Evolutionary conservation across 768 basidiomycete species (phyloP), one percentile per base, ranked within the genome.

Genomic region (Pseudohyphozyma bogoriensis): DNA sequence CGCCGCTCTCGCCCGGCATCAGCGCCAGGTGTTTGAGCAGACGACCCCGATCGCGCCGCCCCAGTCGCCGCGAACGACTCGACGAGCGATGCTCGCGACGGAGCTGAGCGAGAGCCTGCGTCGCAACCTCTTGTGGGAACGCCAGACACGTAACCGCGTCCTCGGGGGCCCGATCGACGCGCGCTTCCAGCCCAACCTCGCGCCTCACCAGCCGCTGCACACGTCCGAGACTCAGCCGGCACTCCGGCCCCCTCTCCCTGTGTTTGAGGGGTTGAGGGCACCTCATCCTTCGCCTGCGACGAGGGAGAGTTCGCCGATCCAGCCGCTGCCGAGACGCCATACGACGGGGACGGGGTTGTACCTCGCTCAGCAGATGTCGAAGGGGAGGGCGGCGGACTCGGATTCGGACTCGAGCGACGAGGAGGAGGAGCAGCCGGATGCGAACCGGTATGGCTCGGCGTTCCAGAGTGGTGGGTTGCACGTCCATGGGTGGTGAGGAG

Each of bases 91-190:
- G 87, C 78, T 92, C 49, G 78, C 83, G 57, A 85, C 83, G 6
- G 90, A 93, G 73, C 77, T 93, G 70, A 85, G 85, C 35, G 90
- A 93, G 74, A 85, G 84, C 60, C 74, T 93, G 63, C 78, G 90
- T 26, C 77, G 85, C 49, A 86, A 90, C 67, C 71, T 91, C 58
- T 74, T 91, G 8, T 89, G 87, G 87, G 86, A 76, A 59, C 71
- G 76, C 3, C 73, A 74, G 65, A 71, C 68, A 15, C 62, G 68
- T 7, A 69, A 70, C 54, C 51, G 64, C 11, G 55, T 67, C 32
- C 50, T 70, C n/a, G 70, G 68, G 13, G 62, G 61, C 3, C 45
- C 57, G 9, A 39, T 26, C 57, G 56, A 3, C 54, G 60, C 15
- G 47, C 60, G 28, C 20, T 31, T 51, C 31, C 37, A 39, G 15